phyloP scores from a whole-genome alignment of 78 protist species.

The Dictyostelium citrinum region DNA sequence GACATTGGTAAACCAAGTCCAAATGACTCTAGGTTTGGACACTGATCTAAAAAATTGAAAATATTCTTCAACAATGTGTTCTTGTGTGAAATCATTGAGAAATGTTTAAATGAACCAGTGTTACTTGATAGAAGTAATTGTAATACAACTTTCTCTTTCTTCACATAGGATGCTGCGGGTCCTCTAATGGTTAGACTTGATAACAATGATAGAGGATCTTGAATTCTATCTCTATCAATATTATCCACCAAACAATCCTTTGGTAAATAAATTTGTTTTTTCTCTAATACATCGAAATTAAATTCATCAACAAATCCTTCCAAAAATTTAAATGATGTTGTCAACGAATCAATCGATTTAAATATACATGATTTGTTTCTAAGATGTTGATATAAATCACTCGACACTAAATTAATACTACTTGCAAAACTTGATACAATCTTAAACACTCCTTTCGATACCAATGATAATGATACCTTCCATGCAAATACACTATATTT shows the following conservation, averaged over 20 bases:
- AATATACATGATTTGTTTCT: neutral
- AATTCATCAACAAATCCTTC: neutral
- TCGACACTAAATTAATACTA: neutral
- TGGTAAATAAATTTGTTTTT: neutral
- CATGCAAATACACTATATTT: neutral
- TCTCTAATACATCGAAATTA: neutral
- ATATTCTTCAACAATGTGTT: neutral
- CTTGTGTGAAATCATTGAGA: constrained; percentile 16
- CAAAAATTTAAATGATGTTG: neutral
- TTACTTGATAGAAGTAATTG: neutral
- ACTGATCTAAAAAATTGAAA: neutral
- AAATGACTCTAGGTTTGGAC: neutral
- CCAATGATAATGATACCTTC: neutral
- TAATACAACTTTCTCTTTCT: neutral
- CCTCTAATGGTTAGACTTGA: neutral
- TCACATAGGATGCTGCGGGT: constrained; percentile 1
- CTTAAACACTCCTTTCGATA: neutral
- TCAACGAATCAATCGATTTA: neutral
- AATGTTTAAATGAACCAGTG: neutral
- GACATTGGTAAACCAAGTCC: neutral
- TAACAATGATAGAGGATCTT: neutral
- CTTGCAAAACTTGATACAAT: neutral
- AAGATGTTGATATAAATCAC: neutral
- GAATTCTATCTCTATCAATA: neutral
- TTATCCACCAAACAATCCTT: neutral